Base-by-base conservation (phyloP, 2,329 filamentous ascomycete species). In the Cadophora malorum region DNA sequence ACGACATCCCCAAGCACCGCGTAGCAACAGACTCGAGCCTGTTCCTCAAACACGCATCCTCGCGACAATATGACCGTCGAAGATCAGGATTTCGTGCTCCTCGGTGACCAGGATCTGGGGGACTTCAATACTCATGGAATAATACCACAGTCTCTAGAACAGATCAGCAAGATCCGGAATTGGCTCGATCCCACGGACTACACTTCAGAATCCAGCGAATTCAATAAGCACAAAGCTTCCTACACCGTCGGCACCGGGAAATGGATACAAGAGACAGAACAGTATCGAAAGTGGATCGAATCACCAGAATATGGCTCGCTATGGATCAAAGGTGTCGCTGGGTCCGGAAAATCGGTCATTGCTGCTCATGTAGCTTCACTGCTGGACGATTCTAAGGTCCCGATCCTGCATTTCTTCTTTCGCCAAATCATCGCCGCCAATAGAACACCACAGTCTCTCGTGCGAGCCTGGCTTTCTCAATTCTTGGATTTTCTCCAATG, bases 341-440 rank as follows among this genome's bases (percentile, higher is more conserved):
- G 81, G 0, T 74, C 78, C 5, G 80, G 81, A 0, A 85, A 84
- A 63, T 84, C 79, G 1, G 79, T 79, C 0, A 66, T 79, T 35
- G 77, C 78, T 5, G 77, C 77, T 7, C 67, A 70, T 25, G 60
- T 77, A 16, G 69, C 77, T 25, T 63, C 71, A 31, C 68, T 73
- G 21, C 69, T 77, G 10, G 64, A 60, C 10, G 33, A 31, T 2
- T 56, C 72, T 9, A 58, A 62, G 21, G 63, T 56, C 5, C 74
- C 76, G 2, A 75, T 80, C 7, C 65, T 80, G 8, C 79, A 74
- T 69, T 80, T 80, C 72, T 80, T 80, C 70, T 80, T 79, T 63
- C 75, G 79, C 9, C 74, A 79, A n/a, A 80, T 79, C 64, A 74
- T 80, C 63, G 68, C 72, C 33, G 70, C 74, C 23, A 80, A 79